Conservation (phyloP, 306 rosid genomes). For the Carpinus viminea region DNA sequence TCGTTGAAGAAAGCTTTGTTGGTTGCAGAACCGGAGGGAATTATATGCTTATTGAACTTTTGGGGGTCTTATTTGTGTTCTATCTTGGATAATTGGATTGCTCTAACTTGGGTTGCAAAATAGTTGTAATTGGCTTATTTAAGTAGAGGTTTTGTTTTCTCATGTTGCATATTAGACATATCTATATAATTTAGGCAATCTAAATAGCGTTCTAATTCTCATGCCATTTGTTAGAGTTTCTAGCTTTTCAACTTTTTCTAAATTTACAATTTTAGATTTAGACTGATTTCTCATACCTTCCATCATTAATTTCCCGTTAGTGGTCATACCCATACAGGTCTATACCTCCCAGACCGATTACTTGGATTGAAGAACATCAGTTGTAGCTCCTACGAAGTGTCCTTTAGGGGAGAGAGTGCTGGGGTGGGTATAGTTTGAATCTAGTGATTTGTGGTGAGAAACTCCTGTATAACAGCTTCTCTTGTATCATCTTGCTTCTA, state of each 20-base stretch:
- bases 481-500: neutral
- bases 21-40: neutral
- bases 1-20: neutral
- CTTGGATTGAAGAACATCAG: neutral
- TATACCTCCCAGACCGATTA: neutral
- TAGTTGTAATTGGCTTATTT: too few species aligned
- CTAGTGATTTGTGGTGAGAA: neutral
- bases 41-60: neutral
- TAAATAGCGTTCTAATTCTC: too few species aligned
- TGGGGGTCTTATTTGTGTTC: neutral
- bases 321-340: neutral
- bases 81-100: neutral
- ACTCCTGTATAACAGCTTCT: neutral
- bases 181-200: too few species aligned
- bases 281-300: neutral
- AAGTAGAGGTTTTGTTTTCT: too few species aligned
- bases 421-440: neutral
- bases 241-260: too few species aligned
- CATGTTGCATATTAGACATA: too few species aligned
- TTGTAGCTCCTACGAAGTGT: neutral
- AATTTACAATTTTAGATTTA: too few species aligned
- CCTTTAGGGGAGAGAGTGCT: neutral
- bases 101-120: neutral
- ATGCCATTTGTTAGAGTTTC: too few species aligned
- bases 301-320: neutral